Conservation (phyloP, 495 filamentous ascomycete genomes). For the Tuber microsphaerosporum region DNA sequence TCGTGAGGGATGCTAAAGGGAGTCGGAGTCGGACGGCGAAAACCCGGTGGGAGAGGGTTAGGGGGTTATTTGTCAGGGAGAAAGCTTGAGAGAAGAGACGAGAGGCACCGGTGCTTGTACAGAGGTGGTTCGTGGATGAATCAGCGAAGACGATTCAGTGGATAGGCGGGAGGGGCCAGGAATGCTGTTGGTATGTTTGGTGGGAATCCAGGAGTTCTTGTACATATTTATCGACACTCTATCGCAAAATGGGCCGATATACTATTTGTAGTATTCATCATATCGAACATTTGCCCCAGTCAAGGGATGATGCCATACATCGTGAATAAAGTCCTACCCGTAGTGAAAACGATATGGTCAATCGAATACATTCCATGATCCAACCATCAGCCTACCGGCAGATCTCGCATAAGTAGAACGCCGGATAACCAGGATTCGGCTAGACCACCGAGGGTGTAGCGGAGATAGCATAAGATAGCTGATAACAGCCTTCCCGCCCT, state of each 20-base stretch:
- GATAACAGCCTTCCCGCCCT: neutral
- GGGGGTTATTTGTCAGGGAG: neutral
- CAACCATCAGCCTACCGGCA: neutral
- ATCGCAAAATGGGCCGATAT: neutral
- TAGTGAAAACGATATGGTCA: neutral
- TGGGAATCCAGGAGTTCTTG: neutral
- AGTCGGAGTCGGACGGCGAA: neutral
- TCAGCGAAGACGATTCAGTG: neutral
- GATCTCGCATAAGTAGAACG: neutral
- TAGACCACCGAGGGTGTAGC: neutral
- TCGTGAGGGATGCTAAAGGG: neutral
- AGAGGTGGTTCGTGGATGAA: neutral
- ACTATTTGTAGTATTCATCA: neutral
- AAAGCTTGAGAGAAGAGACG: neutral
- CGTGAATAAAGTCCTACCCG: neutral
- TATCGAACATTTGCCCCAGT: neutral
- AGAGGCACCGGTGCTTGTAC: neutral
- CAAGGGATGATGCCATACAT: neutral
- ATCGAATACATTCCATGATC: neutral
- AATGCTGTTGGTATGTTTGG: neutral
- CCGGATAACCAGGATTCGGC: neutral
- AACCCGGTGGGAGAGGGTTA: neutral
- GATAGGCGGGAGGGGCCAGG: neutral
- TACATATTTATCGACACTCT: neutral
- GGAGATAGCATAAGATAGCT: neutral